Evolutionary conservation across 345 rosid genomes (phyloP).

Genomic region (Citrus mangshanensis): DNA sequence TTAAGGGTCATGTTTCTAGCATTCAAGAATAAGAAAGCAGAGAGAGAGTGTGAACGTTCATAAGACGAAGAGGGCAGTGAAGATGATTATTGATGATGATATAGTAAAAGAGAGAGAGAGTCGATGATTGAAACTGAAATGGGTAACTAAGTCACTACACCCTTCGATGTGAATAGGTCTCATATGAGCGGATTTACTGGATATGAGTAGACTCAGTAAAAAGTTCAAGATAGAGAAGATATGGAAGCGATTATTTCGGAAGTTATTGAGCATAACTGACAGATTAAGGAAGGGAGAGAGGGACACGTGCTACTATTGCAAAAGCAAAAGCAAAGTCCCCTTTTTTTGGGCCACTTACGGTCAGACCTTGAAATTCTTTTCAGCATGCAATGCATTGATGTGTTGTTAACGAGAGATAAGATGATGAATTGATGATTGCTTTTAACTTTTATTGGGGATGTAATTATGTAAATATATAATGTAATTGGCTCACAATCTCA

Average conservation of each 20-base stretch:
- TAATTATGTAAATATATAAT: no score
- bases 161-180: constrained; percentile 37
- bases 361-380: not conserved
- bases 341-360: constrained; percentile 5
- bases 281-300: not conserved
- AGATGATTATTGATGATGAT: not conserved
- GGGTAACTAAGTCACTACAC: constrained; percentile 9
- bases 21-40: not conserved
- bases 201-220: constrained; percentile 37
- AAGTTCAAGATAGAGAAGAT: not conserved
- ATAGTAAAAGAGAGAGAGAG: not conserved
- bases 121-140: constrained; percentile 26
- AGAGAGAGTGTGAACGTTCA: not conserved
- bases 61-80: not conserved
- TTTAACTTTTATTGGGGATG: no score
- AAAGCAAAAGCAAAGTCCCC: not conserved
- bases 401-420: no score
- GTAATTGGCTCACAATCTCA: no score
- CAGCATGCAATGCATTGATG: no score
- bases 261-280: not conserved
- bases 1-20: constrained; percentile 67
- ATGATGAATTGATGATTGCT: no score
- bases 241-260: constrained; percentile 12
- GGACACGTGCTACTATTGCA: constrained; percentile 22
- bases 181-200: constrained; percentile 47